These are phyloP conservation scores for Aphanomyces stellatus DNA, from an alignment of 352 stramenopile genomes.

Conservation along the genomic window DNA sequence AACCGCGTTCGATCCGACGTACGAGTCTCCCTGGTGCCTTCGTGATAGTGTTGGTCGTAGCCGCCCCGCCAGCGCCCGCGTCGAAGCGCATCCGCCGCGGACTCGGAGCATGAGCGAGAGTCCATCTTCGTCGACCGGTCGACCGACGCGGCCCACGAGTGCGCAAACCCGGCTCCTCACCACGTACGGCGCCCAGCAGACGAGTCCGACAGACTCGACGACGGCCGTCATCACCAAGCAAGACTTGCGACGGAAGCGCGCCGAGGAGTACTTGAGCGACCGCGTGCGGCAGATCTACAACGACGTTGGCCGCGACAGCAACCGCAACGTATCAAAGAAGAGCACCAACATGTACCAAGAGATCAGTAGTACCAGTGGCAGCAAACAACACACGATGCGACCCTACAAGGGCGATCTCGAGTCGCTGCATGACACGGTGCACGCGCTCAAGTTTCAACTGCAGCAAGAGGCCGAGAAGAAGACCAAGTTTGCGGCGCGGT, in stretches of 20 bases:
- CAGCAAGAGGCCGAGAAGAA: constrained; percentile 8
- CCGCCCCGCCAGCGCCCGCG: background rate
- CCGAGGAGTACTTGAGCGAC: constrained; percentile 12
- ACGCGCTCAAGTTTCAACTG: constrained; percentile 15
- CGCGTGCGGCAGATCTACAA: constrained; percentile 16
- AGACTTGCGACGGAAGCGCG: constrained; percentile 12
- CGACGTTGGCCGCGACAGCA: constrained; percentile 2
- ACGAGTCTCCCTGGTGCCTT: background rate
- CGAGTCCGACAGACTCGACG: background rate
- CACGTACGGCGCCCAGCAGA: background rate
- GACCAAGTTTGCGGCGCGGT: constrained; percentile 6
- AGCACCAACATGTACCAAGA: background rate
- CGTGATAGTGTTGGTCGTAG: background rate
- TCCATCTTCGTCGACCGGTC: too few relatives aligned
- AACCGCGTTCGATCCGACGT: background rate
- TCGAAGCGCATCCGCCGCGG: background rate
- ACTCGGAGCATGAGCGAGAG: background rate
- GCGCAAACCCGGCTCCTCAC: constrained; percentile 9
- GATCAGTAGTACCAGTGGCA: background rate
- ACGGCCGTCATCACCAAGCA: constrained; percentile 6
- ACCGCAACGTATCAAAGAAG: background rate
- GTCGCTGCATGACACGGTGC: constrained; percentile 3
- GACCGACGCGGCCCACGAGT: background rate
- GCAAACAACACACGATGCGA: background rate
- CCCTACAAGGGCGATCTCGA: background rate